Percentiles rank a stretch among this genome's conserved stretches.
Conservation (phyloP, 2,329 filamentous ascomycete species). For the Diaporthe sp. region DNA sequence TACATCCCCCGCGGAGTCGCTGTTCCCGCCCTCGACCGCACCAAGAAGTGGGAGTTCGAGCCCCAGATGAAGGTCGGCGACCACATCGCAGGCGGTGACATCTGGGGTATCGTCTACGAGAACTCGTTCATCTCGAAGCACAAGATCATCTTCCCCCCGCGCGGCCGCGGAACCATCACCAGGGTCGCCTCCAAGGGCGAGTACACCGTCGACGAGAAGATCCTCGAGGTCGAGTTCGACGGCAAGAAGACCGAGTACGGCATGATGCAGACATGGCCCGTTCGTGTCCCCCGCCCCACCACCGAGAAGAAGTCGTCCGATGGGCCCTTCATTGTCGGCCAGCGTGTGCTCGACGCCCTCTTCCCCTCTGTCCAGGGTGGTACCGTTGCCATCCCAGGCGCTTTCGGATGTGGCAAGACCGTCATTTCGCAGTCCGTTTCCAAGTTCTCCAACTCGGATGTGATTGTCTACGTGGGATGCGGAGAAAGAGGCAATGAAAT, state of each 20-base stretch:
- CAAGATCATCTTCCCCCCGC: constrained; percentile 90
- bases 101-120: constrained; percentile 94
- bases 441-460: constrained; percentile 99
- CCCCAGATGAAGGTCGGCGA: constrained; percentile 94
- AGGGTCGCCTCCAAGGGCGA: constrained; percentile 88
- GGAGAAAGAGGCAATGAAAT: constrained; percentile 99
- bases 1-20: constrained; percentile 97
- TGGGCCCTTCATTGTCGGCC: constrained; percentile 93
- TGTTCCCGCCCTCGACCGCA: constrained; percentile 86
- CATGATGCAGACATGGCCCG: constrained; percentile 99
- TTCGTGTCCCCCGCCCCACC: constrained; percentile 91
- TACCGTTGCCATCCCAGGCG: constrained; percentile 96
- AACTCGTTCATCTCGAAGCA: constrained; percentile 95
- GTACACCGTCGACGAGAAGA: constrained; percentile 94
- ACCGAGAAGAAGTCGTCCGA: constrained; percentile 92
- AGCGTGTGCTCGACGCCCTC: constrained; percentile 94
- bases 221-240: constrained; percentile 96
- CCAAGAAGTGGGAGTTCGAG: constrained; percentile 96
- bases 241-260: constrained; percentile 92
- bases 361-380: constrained; percentile 98
- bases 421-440: constrained; percentile 98
- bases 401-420: constrained; percentile 99
- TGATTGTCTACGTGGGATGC: constrained; percentile 96
- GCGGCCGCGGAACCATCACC: constrained; percentile 91
- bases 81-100: constrained; percentile 94